These are phyloP conservation scores for Mucor racemosus DNA, from an alignment of 371 early-diverging fungal genomes.

Conservation along the genomic window DNA sequence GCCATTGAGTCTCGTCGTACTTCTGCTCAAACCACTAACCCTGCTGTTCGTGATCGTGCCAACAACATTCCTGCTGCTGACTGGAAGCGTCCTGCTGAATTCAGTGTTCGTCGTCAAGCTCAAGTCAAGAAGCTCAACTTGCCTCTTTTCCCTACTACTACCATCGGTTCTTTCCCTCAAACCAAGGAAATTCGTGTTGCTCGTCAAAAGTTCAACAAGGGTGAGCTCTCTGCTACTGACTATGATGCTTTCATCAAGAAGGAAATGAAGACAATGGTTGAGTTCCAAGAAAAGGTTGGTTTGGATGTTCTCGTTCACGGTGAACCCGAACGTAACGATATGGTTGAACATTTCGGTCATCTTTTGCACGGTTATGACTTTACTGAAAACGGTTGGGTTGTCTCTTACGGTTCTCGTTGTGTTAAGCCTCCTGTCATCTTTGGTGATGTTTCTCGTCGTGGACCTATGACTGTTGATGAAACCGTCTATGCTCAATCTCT, in stretches of 20 bases:
- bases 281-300: constrained; percentile 86
- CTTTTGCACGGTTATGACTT: constrained; percentile 88
- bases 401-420: constrained; percentile 95
- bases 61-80: constrained; percentile 69
- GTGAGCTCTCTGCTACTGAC: constrained; percentile 67
- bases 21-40: constrained; percentile 84
- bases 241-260: constrained; percentile 87
- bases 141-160: constrained; percentile 95
- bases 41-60: constrained; percentile 81
- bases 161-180: constrained; percentile 98
- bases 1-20: constrained; percentile 76
- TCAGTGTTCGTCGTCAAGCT: constrained; percentile 71
- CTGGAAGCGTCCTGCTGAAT: constrained; percentile 78
- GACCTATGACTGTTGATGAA: constrained; percentile 90
- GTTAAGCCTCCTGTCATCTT: constrained; percentile 91
- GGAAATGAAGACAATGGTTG: constrained; percentile 85
- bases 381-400: constrained; percentile 96
- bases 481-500: constrained; percentile 86
- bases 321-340: constrained; percentile 96
- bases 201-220: constrained; percentile 90
- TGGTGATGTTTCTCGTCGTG: constrained; percentile 91
- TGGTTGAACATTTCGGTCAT: constrained; percentile 95
- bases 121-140: constrained; percentile 85
- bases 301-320: constrained; percentile 97
- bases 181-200: constrained; percentile 93